Conservation (phyloP, 257 asterid genomes). For the Cordia subcordata region DNA sequence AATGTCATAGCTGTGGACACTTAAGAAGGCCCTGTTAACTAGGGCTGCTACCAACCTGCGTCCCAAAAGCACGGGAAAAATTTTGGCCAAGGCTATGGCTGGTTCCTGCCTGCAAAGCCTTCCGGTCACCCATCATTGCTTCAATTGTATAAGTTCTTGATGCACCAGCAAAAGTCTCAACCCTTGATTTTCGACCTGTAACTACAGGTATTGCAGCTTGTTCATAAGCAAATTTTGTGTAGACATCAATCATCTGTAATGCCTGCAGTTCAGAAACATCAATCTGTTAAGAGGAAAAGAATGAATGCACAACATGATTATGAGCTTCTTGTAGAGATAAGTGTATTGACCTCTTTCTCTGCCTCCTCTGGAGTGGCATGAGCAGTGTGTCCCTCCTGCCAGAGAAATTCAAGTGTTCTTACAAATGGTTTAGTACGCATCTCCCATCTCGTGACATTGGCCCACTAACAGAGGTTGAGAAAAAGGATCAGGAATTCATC, state of each 20-base stretch:
- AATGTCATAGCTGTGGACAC: too few species aligned
- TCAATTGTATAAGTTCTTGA: conserved; percentile 88
- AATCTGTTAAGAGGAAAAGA: conserved; percentile 25
- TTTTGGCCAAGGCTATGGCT: conserved; percentile 99
- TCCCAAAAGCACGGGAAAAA: conserved; percentile 90
- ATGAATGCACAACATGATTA: conserved; percentile 8
- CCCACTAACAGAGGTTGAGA: conserved; percentile 64
- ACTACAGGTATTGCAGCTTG: conserved; percentile 99
- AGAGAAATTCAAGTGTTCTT: conserved; percentile 91
- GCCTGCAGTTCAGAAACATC: conserved; percentile 64
- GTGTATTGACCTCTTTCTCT: conserved; percentile 69
- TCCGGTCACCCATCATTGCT: conserved; percentile 99
- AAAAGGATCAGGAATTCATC: conserved; percentile 6
- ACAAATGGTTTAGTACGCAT: conserved; percentile 97
- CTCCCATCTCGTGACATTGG: conserved; percentile 98
- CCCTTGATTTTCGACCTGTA: conserved; percentile 88
- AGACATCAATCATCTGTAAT: conserved; percentile 89
- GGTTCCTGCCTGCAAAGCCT: conserved; percentile 98
- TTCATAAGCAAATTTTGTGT: conserved; percentile 85
- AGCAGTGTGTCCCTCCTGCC: conserved; percentile 99
- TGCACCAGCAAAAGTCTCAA: conserved; percentile 98
- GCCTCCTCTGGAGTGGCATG: conserved; percentile 93
- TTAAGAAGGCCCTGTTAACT: too few species aligned
- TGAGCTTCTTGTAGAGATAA: conserved; percentile 4
- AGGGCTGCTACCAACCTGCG: conserved; percentile 49